These are phyloP conservation scores for Auxenochlorella pyrenoidosa DNA, from an alignment of 139 green algal genomes.

Conservation along the genomic window DNA sequence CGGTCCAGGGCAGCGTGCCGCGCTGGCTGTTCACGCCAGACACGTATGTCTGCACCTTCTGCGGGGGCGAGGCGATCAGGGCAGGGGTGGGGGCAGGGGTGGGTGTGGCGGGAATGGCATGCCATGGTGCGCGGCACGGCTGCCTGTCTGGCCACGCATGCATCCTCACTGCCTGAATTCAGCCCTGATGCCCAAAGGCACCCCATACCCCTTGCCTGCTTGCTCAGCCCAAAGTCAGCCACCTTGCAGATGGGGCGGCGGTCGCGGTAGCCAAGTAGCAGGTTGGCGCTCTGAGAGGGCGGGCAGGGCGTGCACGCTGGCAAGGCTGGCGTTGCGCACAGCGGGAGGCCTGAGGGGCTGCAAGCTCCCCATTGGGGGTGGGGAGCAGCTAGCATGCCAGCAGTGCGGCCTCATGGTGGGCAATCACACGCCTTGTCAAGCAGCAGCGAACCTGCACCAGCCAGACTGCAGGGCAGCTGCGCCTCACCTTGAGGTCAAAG, in stretches of 20 bases:
- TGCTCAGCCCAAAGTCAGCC: slow-evolving; percentile 81
- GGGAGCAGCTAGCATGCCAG: no score
- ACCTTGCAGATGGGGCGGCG: slow-evolving; percentile 77
- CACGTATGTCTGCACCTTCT: slow-evolving; percentile 76
- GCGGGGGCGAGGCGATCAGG: background rate
- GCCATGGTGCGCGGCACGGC: background rate
- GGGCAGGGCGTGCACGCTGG: background rate
- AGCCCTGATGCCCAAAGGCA: no score
- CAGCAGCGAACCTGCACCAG: background rate
- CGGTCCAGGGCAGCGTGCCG: slow-evolving; percentile 85
- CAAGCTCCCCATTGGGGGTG: background rate
- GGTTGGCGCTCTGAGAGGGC: slow-evolving; percentile 50
- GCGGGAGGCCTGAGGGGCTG: background rate
- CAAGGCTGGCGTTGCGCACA: no score
- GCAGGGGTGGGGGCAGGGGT: no score
- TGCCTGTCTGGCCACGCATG: no score
- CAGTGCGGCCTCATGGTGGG: no score
- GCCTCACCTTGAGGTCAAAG: slow-evolving; percentile 77
- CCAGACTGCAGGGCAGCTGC: background rate
- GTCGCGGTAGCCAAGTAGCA: slow-evolving; percentile 79
- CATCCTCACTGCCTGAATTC: no score
- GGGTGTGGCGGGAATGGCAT: background rate
- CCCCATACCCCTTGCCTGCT: slow-evolving; percentile 55
- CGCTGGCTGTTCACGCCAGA: slow-evolving; percentile 75
- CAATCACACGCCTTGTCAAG: background rate